These are phyloP conservation scores for Penicillium sp. DNA, from an alignment of 2,329 filamentous ascomycete genomes.

Conservation along the genomic window DNA sequence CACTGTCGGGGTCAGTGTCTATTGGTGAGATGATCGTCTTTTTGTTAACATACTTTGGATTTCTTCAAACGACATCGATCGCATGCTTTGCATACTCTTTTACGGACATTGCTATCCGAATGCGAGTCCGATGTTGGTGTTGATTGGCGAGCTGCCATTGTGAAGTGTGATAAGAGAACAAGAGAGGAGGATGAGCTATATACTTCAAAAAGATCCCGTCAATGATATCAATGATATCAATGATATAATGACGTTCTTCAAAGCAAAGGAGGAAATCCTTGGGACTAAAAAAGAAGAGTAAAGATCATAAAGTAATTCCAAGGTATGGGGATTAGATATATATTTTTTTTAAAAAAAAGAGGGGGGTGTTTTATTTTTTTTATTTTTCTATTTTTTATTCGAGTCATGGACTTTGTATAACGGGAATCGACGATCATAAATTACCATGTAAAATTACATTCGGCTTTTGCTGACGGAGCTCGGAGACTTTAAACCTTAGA, in stretches of 20 bases:
- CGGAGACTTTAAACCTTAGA: constrained; percentile 16
- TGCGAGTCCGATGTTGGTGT: constrained; percentile 42
- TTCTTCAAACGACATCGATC: constrained; percentile 66
- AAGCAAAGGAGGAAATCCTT: not conserved
- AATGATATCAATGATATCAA: constrained; percentile 19
- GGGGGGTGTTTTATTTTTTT: constrained; percentile 7
- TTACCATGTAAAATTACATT: not conserved
- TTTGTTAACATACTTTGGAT: constrained; percentile 54
- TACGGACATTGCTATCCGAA: constrained; percentile 52
- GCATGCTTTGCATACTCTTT: constrained; percentile 66
- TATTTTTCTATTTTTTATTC: not conserved
- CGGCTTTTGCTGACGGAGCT: constrained; percentile 22
- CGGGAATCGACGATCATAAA: not conserved
- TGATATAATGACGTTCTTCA: constrained; percentile 26
- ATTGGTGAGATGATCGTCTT: too few relatives aligned
- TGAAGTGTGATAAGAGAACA: constrained; percentile 2
- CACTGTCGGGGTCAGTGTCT: constrained; percentile 44
- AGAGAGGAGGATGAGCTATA: constrained; percentile 17
- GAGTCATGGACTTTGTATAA: not conserved
- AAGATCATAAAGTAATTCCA: not conserved
- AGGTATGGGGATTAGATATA: not conserved
- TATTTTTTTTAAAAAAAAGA: not conserved
- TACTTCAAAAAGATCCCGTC: constrained; percentile 27
- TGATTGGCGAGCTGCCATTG: constrained; percentile 42
- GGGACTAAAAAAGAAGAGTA: not conserved